Evolutionary conservation across 2,329 filamentous ascomycete genomes (phyloP).

Genomic region (Neonectria sp.): DNA sequence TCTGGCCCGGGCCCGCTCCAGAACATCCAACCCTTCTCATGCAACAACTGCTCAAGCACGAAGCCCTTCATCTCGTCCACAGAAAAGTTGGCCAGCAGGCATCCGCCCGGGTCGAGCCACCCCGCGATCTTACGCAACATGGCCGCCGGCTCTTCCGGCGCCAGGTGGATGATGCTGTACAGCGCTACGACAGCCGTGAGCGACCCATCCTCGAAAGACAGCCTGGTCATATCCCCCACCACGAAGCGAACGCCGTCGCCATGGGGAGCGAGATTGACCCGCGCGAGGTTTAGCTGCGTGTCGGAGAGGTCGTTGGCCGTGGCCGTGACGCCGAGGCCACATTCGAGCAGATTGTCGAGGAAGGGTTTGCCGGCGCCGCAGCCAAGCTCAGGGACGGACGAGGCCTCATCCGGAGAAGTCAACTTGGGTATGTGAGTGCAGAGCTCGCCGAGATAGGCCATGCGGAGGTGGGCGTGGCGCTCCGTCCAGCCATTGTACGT

Average conservation of each 20-base stretch:
- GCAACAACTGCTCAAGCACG: neutral
- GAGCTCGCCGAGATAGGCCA: conserved; percentile 18
- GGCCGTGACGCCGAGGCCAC: neutral
- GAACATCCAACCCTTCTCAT: conserved; percentile 1
- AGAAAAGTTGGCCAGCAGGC: conserved; percentile 20
- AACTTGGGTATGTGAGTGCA: conserved; percentile 7
- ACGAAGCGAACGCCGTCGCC: neutral
- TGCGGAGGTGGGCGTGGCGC: conserved; percentile 3
- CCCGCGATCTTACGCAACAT: conserved; percentile 8
- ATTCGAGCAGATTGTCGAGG: conserved; percentile 3
- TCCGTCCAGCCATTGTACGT: conserved; percentile 36
- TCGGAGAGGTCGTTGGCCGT: conserved; percentile 29
- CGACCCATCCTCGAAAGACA: conserved; percentile 19
- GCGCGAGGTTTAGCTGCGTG: conserved; percentile 22
- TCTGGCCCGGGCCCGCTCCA: conserved; percentile 4
- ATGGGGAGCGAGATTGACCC: neutral
- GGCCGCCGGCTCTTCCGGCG: conserved; percentile 21
- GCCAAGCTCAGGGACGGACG: conserved; percentile 23
- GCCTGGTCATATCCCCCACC: conserved; percentile 28
- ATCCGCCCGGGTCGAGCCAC: conserved; percentile 30
- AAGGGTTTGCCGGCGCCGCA: conserved; percentile 31
- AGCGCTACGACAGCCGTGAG: conserved; percentile 26
- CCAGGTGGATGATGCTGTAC: conserved; percentile 33
- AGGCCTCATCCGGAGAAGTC: neutral
- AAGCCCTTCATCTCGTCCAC: neutral